Evolutionary conservation across 176 grass and related monocot species (phyloP).

Genomic region (Aegilops sharonensis): DNA sequence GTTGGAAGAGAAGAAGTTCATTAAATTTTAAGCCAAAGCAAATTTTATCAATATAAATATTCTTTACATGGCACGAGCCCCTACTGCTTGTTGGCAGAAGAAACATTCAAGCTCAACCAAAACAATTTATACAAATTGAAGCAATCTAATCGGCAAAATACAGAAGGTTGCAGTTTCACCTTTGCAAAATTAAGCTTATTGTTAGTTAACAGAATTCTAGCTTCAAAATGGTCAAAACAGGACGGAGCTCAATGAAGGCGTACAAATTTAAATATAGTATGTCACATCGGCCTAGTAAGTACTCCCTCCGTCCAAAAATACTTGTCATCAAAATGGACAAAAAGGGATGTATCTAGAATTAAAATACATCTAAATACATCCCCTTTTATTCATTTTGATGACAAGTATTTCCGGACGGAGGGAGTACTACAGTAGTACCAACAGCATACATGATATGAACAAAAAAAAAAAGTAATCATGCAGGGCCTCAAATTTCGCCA

Average conservation of each 20-base stretch:
- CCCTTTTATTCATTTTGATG: too few species aligned
- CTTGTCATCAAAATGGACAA: too few species aligned
- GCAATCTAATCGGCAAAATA: neutral
- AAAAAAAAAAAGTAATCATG: neutral
- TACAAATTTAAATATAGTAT: neutral
- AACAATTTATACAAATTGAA: too few species aligned
- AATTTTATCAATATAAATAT: neutral
- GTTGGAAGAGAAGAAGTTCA: neutral
- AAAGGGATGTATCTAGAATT: too few species aligned
- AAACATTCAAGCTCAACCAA: too few species aligned
- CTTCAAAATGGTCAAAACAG: neutral
- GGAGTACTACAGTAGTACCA: too few species aligned
- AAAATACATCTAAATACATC: too few species aligned
- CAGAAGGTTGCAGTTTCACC: neutral
- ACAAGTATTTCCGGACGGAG: too few species aligned
- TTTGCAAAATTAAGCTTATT: neutral
- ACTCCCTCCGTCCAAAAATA: too few species aligned
- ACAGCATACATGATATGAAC: neutral
- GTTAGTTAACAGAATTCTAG: neutral
- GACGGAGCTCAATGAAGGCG: neutral
- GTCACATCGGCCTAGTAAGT: neutral
- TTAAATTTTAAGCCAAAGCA: neutral
- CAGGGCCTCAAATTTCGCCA: neutral
- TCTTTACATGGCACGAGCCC: too few species aligned
- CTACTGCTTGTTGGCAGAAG: too few species aligned